Conservation (phyloP, 805 yeast genomes). For the Pichia ethanolica region DNA sequence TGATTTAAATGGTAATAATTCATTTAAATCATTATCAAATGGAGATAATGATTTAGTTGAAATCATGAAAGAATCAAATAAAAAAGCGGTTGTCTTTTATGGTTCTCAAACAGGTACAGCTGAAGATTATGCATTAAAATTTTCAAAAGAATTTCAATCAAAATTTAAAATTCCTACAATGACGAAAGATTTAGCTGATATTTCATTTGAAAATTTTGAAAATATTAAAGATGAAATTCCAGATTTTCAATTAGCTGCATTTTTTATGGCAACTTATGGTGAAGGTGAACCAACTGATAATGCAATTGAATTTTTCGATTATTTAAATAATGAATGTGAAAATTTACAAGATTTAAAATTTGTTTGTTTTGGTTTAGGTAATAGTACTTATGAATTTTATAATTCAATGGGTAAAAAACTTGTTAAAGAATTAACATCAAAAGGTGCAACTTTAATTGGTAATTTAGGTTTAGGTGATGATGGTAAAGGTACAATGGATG, state of each 20-base stretch:
- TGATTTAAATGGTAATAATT: conserved; percentile 3
- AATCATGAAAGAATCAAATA: conserved; percentile 51
- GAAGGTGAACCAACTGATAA: conserved; percentile 98
- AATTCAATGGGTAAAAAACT: conserved; percentile 73
- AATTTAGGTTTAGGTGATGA: conserved; percentile 91
- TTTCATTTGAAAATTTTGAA: conserved; percentile 72
- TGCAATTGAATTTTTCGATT: conserved; percentile 72
- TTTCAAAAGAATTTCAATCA: conserved; percentile 80
- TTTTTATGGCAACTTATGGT: conserved; percentile 90
- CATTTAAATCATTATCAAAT: conserved; percentile 21
- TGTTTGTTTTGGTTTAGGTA: conserved; percentile 87
- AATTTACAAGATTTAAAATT: conserved; percentile 51
- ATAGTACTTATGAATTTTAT: conserved; percentile 87
- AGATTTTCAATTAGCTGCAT: conserved; percentile 45
- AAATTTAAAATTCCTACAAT: conserved; percentile 75
- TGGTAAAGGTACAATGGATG: conserved; percentile 91
- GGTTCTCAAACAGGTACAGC: conserved; percentile 99
- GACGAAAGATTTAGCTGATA: conserved; percentile 84
- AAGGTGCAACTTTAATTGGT: conserved; percentile 72
- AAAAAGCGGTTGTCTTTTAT: conserved; percentile 72
- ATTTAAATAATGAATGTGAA: conserved; percentile 52
- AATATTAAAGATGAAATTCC: conserved; percentile 50
- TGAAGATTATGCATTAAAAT: conserved; percentile 89
- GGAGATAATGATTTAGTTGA: conserved; percentile 48
- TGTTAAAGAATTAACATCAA: conserved; percentile 41